A percentile compares a stretch with the other conserved stretches of the same genome.
phyloP scores from a whole-genome alignment of 768 basidiomycete species.

The Boletales sp. region DNA sequence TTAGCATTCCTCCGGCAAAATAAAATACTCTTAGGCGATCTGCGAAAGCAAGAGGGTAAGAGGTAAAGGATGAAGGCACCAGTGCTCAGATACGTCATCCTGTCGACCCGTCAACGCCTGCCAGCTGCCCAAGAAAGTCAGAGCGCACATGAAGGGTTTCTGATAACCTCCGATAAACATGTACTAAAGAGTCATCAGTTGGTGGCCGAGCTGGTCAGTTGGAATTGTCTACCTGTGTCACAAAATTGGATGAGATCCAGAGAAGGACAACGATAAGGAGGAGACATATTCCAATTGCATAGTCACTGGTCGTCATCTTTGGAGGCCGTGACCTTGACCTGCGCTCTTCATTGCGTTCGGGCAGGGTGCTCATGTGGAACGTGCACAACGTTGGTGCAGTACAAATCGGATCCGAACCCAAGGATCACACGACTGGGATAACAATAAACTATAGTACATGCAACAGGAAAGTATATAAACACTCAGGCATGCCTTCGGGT shows the following conservation, averaged over 20 bases:
- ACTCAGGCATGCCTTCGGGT: conserved; percentile 21
- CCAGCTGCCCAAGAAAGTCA: not conserved
- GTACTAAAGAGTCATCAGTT: conserved; percentile 31
- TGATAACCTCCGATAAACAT: conserved; percentile 67
- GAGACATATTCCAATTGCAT: conserved; percentile 59
- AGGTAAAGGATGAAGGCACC: conserved; percentile 86
- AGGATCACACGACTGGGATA: too few relatives aligned
- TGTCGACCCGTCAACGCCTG: conserved; percentile 24
- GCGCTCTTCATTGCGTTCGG: conserved; percentile 12
- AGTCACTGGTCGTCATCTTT: conserved; percentile 29
- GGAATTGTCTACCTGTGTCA: conserved; percentile 61
- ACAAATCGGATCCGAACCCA: too few relatives aligned
- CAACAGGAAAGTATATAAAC: not conserved
- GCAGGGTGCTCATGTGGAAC: conserved; percentile 15
- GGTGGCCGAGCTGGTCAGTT: not conserved
- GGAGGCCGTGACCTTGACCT: conserved; percentile 8
- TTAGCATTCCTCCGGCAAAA: conserved; percentile 2
- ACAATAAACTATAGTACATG: not conserved
- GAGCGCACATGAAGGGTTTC: conserved; percentile 82
- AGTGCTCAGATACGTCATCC: conserved; percentile 89
- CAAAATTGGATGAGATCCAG: conserved; percentile 87
- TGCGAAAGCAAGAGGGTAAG: conserved; percentile 51
- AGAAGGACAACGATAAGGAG: conserved; percentile 75
- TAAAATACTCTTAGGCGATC: conserved; percentile 6
- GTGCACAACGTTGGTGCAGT: not conserved